A percentile compares a stretch with the other conserved stretches of the same genome.
phyloP scores from a whole-genome alignment of 2,329 filamentous ascomycete genomes.

The Phialophora expanda region DNA sequence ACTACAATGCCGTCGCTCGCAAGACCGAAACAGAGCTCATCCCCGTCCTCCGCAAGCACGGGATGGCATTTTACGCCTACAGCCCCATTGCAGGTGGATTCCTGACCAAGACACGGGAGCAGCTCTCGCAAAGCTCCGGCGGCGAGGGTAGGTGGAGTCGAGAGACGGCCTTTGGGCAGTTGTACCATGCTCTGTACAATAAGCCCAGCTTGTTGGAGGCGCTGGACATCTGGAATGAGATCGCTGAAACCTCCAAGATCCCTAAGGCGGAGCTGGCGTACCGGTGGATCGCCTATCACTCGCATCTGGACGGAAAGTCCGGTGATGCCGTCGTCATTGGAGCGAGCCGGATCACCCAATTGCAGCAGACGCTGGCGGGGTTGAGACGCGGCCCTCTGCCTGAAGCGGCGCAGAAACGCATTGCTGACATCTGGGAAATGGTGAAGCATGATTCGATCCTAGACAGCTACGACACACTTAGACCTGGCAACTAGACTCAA shows the following conservation, averaged over 20 bases:
- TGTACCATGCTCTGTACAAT: slow-evolving; percentile 40
- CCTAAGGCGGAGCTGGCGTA: slow-evolving; percentile 45
- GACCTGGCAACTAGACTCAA: no score
- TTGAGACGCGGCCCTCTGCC: slow-evolving; percentile 44
- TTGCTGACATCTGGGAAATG: slow-evolving; percentile 42
- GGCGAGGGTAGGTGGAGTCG: slow-evolving; percentile 42
- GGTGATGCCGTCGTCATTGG: slow-evolving; percentile 45
- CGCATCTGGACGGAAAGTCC: slow-evolving; percentile 39
- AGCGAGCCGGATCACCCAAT: slow-evolving; percentile 44
- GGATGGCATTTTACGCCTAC: slow-evolving; percentile 42
- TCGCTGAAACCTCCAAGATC: slow-evolving; percentile 37
- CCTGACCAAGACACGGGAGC: slow-evolving; percentile 43
- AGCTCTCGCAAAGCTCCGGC: slow-evolving; percentile 35
- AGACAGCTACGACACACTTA: slow-evolving; percentile 1
- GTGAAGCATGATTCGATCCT: slow-evolving; percentile 41
- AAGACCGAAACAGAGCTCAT: slow-evolving; percentile 45
- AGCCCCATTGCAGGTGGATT: slow-evolving; percentile 46
- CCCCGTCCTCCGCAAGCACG: slow-evolving; percentile 45
- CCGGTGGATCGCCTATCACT: slow-evolving; percentile 46
- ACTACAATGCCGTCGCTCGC: slow-evolving; percentile 48
- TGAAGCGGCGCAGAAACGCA: slow-evolving; percentile 33
- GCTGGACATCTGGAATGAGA: slow-evolving; percentile 43
- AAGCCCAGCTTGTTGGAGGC: slow-evolving; percentile 41
- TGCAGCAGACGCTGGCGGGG: slow-evolving; percentile 41
- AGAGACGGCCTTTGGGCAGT: slow-evolving; percentile 40